Evolutionary conservation across 192 early-diverging fungal genomes (phyloP).

Genomic region (Coemansia sp.): DNA sequence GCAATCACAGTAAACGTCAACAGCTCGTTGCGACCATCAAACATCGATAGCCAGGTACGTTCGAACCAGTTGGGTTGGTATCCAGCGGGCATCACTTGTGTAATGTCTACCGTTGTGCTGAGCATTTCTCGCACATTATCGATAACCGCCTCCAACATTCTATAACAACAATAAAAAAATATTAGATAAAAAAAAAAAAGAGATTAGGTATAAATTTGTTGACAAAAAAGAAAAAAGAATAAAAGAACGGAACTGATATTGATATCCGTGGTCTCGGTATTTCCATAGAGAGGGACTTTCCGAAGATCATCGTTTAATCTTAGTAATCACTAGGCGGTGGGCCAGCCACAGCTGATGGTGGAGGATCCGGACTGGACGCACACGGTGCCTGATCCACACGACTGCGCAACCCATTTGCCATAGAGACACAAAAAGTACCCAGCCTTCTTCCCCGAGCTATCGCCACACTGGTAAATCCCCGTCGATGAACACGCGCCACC

Average conservation of each 20-base stretch:
- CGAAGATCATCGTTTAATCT: not conserved
- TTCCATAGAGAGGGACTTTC: not conserved
- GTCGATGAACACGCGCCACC: slow-evolving; percentile 22
- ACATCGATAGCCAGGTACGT: slow-evolving; percentile 65
- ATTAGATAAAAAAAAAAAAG: not conserved
- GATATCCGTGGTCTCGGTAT: not conserved
- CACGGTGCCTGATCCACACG: slow-evolving; percentile 36
- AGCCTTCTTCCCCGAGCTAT: slow-evolving; percentile 19
- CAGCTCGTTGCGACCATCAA: slow-evolving; percentile 71
- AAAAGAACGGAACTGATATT: not conserved
- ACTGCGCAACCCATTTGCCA: slow-evolving; percentile 30
- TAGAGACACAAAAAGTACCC: slow-evolving; percentile 38
- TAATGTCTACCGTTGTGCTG: slow-evolving; percentile 37
- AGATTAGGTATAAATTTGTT: not conserved
- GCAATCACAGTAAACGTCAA: slow-evolving; percentile 73
- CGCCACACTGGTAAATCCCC: slow-evolving; percentile 27
- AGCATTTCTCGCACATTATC: slow-evolving; percentile 41
- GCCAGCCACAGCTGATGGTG: slow-evolving; percentile 36
- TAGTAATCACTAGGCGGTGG: slow-evolving; percentile 5
- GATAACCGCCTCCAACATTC: slow-evolving; percentile 21
- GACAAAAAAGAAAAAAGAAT: slow-evolving; percentile 13
- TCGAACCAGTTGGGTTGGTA: slow-evolving; percentile 59
- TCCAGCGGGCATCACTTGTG: slow-evolving; percentile 37
- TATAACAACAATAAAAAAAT: not conserved
- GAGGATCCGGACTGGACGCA: slow-evolving; percentile 34